Conservation (phyloP, 305 asterid genomes). For the Fraxinus nigra region DNA sequence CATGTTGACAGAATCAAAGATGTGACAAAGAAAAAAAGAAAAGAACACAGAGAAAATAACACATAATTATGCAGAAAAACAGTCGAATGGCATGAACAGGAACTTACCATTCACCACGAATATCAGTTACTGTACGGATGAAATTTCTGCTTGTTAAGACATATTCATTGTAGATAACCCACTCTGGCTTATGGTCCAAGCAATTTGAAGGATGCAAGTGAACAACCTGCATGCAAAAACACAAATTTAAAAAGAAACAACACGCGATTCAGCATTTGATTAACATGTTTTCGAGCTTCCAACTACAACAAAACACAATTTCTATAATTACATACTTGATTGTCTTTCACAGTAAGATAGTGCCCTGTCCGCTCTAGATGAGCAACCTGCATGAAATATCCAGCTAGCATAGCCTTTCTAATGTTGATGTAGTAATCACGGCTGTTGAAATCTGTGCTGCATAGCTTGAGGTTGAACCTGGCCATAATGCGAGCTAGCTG, state of each 20-base stretch:
- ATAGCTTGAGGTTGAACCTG: conserved; percentile 82
- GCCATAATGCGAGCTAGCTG: conserved; percentile 90
- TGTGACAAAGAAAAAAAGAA: not conserved
- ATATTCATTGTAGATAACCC: conserved; percentile 92
- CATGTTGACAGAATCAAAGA: not conserved
- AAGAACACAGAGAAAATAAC: not conserved
- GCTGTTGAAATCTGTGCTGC: conserved; percentile 96
- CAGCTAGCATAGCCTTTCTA: conserved; percentile 98
- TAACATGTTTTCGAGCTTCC: not conserved
- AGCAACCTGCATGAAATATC: conserved; percentile 99
- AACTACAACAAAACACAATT: not conserved
- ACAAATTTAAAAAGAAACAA: not conserved
- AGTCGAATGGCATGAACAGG: not conserved
- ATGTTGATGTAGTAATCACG: conserved; percentile 92
- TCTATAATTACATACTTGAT: conserved; percentile 52
- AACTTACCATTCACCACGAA: conserved; percentile 92
- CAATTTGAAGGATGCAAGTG: conserved; percentile 95
- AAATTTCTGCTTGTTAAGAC: conserved; percentile 90
- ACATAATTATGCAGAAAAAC: not conserved
- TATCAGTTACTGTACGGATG: conserved; percentile 91
- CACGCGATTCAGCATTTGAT: not conserved
- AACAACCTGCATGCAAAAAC: conserved; percentile 51
- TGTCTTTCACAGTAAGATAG: conserved; percentile 92
- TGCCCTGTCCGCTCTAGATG: conserved; percentile 91
- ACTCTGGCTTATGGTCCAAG: conserved; percentile 92